Percentiles rank a stretch among this genome's conserved stretches.
Evolutionary conservation across 2,329 filamentous ascomycete species (phyloP).

Genomic region (Macroventuria anomochaeta): DNA sequence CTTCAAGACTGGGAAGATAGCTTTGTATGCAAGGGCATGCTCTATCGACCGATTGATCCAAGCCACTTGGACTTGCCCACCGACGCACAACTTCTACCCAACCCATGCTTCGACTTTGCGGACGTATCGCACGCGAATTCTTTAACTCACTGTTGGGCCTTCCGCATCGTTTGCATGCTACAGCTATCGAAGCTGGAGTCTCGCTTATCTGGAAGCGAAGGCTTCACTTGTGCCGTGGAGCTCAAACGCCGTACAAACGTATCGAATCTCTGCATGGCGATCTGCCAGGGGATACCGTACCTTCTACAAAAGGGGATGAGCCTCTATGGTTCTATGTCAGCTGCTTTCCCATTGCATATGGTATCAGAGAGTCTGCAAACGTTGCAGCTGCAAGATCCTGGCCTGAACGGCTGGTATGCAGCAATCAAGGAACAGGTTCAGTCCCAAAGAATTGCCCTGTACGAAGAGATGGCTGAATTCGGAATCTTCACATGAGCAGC

Average conservation of each 20-base stretch:
- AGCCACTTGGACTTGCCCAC: neutral
- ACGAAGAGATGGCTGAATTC: neutral
- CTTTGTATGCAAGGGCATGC: neutral
- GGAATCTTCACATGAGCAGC: neutral
- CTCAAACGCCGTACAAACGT: neutral
- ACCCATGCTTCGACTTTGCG: neutral
- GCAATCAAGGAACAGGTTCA: neutral
- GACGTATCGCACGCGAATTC: conserved; percentile 8
- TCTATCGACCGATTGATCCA: neutral
- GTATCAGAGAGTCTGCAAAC: conserved; percentile 6
- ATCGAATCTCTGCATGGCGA: neutral
- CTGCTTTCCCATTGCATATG: conserved; percentile 1
- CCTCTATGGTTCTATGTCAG: conserved; percentile 10
- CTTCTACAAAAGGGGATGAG: conserved; percentile 7
- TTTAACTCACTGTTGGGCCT: conserved; percentile 2
- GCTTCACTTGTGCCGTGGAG: neutral
- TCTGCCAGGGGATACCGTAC: conserved; percentile 2
- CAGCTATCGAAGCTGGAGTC: neutral
- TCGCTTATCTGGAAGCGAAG: neutral
- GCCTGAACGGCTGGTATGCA: neutral
- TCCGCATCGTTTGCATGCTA: neutral
- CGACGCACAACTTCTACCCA: neutral
- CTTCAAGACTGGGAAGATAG: neutral
- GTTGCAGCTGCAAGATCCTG: neutral
- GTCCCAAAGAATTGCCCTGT: neutral